Base-by-base conservation (phyloP, 2,329 filamentous ascomycete species). In the Cladophialophora yegresii region DNA sequence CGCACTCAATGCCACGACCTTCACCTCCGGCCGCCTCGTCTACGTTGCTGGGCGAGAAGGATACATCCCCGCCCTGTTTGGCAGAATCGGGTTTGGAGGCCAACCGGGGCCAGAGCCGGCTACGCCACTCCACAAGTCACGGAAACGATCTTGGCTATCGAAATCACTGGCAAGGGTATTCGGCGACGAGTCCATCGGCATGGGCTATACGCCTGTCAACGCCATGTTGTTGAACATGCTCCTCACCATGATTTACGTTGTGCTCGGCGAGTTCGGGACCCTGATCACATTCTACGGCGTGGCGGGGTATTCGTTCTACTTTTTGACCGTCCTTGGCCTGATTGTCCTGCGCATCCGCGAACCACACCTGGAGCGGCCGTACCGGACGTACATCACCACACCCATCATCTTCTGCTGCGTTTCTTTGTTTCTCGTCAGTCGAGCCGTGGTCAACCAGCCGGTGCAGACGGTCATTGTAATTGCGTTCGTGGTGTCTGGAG, bases 361-460 rank as follows among this genome's bases (percentile, higher is more conserved):
- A 76, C 95, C 95, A 3, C 83, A 88, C 67, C 83, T 99, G 53
- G 92, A 97, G 76, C 81, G 95, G 28, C 93, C 95, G 0, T 99
- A 99, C 78, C 89, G 87, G 75, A 96, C 93, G 2, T 99, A 93
- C 95, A 96, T 99, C 73, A 89, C 89, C 0, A 99, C 95, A 2
- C 95, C 95, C 10, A 93, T 99, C 69, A 93, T 97, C 62, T 99
- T 99, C 76, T 99, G 95, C 83, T 99, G 95, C 74, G 95, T 99
- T 45, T 96, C 91, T 75, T 77, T 99, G 69, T 99, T 99, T 75
- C 77, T 99, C 69, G 84, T 99, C 49, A 93, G 88, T 73, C 84
- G 95, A 57, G 92, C 93, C 3, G 87, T 98, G 13, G 95, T 99
- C 74, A 90, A 92, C 13, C 89, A 96, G 77, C 95, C 95, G 4